Evolutionary conservation across 148 eudicot genomes (phyloP).

Genomic region (Arbutus unedo): DNA sequence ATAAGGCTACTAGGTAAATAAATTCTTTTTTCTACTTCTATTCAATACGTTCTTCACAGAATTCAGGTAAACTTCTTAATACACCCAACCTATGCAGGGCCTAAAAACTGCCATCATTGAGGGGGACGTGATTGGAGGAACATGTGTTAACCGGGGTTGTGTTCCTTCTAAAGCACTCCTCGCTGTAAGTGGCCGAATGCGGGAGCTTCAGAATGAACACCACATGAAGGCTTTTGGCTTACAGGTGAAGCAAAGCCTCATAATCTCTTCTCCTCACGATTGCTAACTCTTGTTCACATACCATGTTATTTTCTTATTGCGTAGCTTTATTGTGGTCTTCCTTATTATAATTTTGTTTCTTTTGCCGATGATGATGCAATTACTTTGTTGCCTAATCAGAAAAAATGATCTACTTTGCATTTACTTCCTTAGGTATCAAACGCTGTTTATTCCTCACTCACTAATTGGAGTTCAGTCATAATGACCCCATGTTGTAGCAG

Average conservation of each 20-base stretch:
- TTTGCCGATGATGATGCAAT: background rate
- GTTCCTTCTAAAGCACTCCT: slow-evolving; percentile 99
- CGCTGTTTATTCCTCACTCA: background rate
- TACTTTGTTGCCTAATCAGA: background rate
- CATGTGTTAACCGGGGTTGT: slow-evolving; percentile 99
- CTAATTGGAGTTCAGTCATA: background rate
- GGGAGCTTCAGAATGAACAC: slow-evolving; percentile 96
- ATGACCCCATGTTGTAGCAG: background rate
- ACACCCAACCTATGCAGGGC: slow-evolving; percentile 46
- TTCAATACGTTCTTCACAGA: background rate
- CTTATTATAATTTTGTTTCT: background rate
- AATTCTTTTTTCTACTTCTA: background rate
- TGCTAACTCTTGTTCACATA: background rate
- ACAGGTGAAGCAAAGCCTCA: slow-evolving; percentile 48
- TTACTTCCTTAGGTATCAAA: background rate
- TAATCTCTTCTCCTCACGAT: background rate
- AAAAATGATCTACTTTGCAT: background rate
- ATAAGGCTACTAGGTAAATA: background rate
- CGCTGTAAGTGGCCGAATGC: slow-evolving; percentile 99
- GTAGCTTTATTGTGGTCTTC: background rate
- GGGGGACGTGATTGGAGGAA: slow-evolving; percentile 99
- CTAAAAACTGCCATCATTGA: slow-evolving; percentile 98
- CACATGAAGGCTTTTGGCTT: slow-evolving; percentile 97
- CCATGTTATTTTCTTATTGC: background rate
- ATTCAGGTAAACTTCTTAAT: background rate